phyloP scores from a whole-genome alignment of 2,329 filamentous ascomycete species.

The Xylaria sp. region DNA sequence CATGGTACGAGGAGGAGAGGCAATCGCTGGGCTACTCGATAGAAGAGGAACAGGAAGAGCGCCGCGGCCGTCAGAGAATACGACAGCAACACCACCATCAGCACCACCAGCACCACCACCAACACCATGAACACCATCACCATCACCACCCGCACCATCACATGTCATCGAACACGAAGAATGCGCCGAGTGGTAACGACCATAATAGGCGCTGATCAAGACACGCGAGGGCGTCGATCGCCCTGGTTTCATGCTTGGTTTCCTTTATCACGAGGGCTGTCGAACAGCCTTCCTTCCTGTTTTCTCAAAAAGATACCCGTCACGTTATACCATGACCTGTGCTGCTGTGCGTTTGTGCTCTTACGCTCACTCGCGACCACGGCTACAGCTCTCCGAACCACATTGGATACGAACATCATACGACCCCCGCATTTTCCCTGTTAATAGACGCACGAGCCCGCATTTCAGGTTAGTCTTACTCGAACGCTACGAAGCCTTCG shows the following conservation, averaged over 20 bases:
- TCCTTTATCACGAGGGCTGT: background rate
- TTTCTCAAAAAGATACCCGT: too few relatives aligned
- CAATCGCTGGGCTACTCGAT: conserved; percentile 50
- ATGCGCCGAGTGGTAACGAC: conserved; percentile 26
- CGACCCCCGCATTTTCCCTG: too few relatives aligned
- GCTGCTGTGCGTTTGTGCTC: background rate
- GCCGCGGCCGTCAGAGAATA: conserved; percentile 48
- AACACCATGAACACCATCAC: conserved; percentile 31
- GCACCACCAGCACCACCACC: conserved; percentile 28
- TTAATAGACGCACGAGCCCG: conserved; percentile 15
- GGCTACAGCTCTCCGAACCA: background rate
- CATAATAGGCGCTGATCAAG: conserved; percentile 35
- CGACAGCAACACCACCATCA: conserved; percentile 34
- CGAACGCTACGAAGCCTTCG: too few relatives aligned
- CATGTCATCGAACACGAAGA: conserved; percentile 28
- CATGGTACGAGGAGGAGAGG: conserved; percentile 66
- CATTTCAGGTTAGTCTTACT: too few relatives aligned
- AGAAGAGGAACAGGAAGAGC: conserved; percentile 47
- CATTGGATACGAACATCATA: conserved; percentile 1
- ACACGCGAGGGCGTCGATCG: background rate
- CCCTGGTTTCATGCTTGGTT: background rate
- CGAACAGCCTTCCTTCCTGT: too few relatives aligned
- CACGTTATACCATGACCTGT: background rate
- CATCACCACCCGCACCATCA: conserved; percentile 34
- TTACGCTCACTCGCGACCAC: background rate